Conservation (phyloP, 108 stramenopile species). For the Parmales sp. region DNA sequence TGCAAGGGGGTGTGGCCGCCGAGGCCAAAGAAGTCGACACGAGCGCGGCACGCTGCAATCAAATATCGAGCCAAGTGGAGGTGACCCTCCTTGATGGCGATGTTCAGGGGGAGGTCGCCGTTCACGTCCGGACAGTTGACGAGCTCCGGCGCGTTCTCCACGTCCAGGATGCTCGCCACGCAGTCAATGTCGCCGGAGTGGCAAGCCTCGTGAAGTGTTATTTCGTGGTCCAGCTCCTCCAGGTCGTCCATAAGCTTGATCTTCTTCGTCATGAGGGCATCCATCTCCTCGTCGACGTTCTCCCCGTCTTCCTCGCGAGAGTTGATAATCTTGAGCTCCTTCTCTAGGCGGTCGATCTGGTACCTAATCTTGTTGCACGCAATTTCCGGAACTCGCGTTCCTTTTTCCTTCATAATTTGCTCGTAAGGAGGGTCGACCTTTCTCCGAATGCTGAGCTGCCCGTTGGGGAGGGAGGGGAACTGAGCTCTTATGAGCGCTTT, state of each 20-base stretch:
- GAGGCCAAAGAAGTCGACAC: neutral
- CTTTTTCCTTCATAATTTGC: neutral
- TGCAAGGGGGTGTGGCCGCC: constrained; percentile 2
- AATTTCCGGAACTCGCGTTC: neutral
- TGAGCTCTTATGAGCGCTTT: neutral
- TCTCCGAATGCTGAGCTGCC: neutral
- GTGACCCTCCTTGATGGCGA: neutral
- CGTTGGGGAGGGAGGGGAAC: neutral
- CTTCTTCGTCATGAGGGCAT: constrained; percentile 1
- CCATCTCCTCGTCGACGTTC: neutral
- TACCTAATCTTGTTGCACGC: neutral
- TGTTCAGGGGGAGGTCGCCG: neutral
- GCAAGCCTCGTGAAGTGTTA: constrained; percentile 6
- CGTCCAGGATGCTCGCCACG: neutral
- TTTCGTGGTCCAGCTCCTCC: neutral
- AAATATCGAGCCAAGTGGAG: neutral
- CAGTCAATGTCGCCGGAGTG: neutral
- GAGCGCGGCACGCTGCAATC: neutral
- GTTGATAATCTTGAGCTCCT: too few relatives aligned
- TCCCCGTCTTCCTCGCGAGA: neutral
- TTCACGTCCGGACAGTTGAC: neutral
- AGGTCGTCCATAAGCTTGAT: constrained; percentile 8
- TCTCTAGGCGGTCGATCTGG: neutral
- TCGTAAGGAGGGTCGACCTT: neutral
- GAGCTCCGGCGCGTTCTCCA: neutral